These are phyloP conservation scores for Trichothecium roseum DNA, from an alignment of 2,329 filamentous ascomycete genomes.

Conservation along the genomic window DNA sequence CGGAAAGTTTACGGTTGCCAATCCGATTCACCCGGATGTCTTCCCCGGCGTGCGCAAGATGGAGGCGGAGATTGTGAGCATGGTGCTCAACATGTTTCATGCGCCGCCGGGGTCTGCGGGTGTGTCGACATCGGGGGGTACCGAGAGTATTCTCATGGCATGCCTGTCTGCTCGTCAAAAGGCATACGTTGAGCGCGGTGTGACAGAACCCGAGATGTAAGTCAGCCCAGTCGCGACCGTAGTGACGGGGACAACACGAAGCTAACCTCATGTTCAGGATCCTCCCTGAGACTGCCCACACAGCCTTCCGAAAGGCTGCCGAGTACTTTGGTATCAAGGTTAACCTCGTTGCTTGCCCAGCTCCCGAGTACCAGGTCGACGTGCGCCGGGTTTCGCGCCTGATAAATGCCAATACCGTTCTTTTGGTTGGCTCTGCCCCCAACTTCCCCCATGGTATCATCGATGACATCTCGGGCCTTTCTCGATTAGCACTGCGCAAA, in stretches of 20 bases:
- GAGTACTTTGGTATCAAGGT: conserved; percentile 96
- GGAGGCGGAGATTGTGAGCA: conserved; percentile 95
- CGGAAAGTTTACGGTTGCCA: conserved; percentile 86
- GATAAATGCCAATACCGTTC: conserved; percentile 86
- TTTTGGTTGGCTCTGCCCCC: conserved; percentile 88
- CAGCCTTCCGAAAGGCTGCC: conserved; percentile 90
- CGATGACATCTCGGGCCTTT: conserved; percentile 82
- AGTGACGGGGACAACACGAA: neutral
- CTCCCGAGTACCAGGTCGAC: conserved; percentile 76
- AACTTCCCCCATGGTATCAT: conserved; percentile 99
- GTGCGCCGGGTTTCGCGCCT: conserved; percentile 67
- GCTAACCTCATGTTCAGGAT: conserved; percentile 46
- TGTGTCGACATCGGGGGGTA: conserved; percentile 84
- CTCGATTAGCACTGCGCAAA: conserved; percentile 68
- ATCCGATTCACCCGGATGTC: conserved; percentile 95
- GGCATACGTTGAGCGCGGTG: conserved; percentile 71
- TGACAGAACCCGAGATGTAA: conserved; percentile 92
- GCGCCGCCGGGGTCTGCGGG: conserved; percentile 77
- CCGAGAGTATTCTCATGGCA: conserved; percentile 94
- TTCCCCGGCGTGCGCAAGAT: conserved; percentile 98
- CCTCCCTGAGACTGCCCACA: conserved; percentile 86
- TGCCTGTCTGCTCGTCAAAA: conserved; percentile 85
- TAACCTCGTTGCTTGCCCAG: conserved; percentile 79
- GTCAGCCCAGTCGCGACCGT: conserved; percentile 14
- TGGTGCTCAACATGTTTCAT: conserved; percentile 86